These are phyloP conservation scores for Diplodia mutila DNA, from an alignment of 2,329 filamentous ascomycete species.

Conservation along the genomic window DNA sequence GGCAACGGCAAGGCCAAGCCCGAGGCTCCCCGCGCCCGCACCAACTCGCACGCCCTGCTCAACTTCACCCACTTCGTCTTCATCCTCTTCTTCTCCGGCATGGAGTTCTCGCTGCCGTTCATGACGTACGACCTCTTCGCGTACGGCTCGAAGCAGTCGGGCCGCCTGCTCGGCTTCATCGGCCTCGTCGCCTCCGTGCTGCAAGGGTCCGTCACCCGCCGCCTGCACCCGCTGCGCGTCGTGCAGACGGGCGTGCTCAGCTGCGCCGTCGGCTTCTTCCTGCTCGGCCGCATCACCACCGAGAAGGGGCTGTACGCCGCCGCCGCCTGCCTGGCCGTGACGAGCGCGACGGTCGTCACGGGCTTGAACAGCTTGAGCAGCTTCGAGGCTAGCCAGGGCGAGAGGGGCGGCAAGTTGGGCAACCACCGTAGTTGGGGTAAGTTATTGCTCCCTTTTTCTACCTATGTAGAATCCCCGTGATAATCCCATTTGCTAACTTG, in stretches of 20 bases:
- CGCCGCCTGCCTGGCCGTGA: slow-evolving; percentile 82
- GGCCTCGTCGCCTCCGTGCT: slow-evolving; percentile 90
- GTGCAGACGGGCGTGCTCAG: slow-evolving; percentile 78
- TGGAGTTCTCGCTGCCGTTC: slow-evolving; percentile 97
- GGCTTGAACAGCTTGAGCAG: slow-evolving; percentile 89
- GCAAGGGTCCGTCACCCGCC: slow-evolving; percentile 87
- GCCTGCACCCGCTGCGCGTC: slow-evolving; percentile 77
- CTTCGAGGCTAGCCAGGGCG: slow-evolving; percentile 79
- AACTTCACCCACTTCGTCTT: slow-evolving; percentile 89
- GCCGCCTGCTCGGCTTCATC: slow-evolving; percentile 84
- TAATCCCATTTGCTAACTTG: slow-evolving; percentile 1
- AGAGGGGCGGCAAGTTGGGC: slow-evolving; percentile 85
- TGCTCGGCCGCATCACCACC: slow-evolving; percentile 72
- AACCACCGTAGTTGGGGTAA: slow-evolving; percentile 69
- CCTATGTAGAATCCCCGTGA: no score
- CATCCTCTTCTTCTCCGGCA: slow-evolving; percentile 94
- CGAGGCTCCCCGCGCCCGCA: slow-evolving; percentile 51
- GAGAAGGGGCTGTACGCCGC: slow-evolving; percentile 76
- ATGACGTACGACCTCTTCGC: slow-evolving; percentile 95
- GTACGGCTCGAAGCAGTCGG: slow-evolving; percentile 78
- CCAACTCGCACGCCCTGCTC: slow-evolving; percentile 81
- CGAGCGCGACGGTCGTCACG: slow-evolving; percentile 92
- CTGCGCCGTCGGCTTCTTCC: slow-evolving; percentile 77
- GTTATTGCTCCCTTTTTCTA: slow-evolving; percentile 26
- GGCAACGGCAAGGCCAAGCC: slow-evolving; percentile 21